Base-by-base conservation (phyloP, 176 grass and related monocot genomes). In the Poa pratensis region DNA sequence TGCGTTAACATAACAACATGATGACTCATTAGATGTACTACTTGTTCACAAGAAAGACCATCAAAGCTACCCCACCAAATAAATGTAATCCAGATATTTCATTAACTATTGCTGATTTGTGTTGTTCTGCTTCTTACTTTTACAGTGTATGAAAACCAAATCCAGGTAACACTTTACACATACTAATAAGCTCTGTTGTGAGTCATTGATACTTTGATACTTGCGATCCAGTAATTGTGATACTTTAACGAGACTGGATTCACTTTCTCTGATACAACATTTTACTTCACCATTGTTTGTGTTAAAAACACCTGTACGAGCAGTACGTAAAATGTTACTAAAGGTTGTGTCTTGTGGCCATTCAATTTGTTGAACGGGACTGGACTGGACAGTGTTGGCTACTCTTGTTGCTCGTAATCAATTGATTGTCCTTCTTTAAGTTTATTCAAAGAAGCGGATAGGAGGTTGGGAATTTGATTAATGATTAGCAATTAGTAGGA, bases 51-150 rank as follows among this genome's bases (percentile, higher is more conserved):
- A 64, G 46, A 4, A 75, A 32, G 9, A 60, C 61, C 35, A 80
- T 48, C 40, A 23, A 49, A 43, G 61, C 15, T 63, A 30, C 27
- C 62, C 13, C 5, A 14, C 28, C 59, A 62, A 62, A 62, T 24
- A 62, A 14, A 65, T 51, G 23, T 22, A 51, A 12, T 30, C 27
- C 68, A 77, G 45, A 69, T 70, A 9, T 50, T 69, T 8, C 15
- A 6, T 77, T 69, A 60, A 26, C 13, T 57, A 42, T 59, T 55
- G 69, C 30, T 10, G 53, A 19, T n/a, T 34, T 53, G 4, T 18
- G 79, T 37, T 54, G 17, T 86, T 80, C 77, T 72, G 66, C 84
- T 80, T n/a, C n/a, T n/a, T 65, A 64, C 28, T 64, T 80, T 48
- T 65, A 65, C 20, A 52, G 20, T 32, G 3, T 76, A 11, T 26